A percentile compares a stretch with the other conserved stretches of the same genome.
Conservation (phyloP, 306 rosid species). For the Cotoneaster glaucophyllus region DNA sequence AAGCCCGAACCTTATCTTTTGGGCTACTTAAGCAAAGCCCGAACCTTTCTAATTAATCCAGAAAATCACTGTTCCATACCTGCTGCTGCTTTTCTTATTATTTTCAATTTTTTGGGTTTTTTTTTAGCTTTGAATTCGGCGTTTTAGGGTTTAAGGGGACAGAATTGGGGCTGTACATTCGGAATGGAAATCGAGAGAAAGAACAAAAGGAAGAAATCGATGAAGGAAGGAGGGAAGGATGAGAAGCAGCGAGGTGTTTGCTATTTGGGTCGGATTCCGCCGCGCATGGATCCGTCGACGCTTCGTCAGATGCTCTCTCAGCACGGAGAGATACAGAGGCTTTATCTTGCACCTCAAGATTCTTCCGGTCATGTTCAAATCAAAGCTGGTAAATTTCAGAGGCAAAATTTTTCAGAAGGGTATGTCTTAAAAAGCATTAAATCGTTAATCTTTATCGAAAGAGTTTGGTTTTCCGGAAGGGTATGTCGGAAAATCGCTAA, state of each 20-base stretch:
- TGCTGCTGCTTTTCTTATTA: background rate
- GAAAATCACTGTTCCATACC: background rate
- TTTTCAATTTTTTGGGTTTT: background rate
- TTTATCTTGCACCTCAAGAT: conserved; percentile 67
- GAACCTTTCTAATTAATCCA: background rate
- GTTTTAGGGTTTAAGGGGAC: background rate
- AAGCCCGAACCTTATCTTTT: no score
- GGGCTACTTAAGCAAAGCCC: background rate
- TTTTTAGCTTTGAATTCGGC: background rate
- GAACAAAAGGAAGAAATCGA: background rate
- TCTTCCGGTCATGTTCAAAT: conserved; percentile 32
- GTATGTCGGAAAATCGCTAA: conserved; percentile 15
- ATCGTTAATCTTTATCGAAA: no score
- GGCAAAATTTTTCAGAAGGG: conserved; percentile 65
- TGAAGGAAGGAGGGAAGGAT: conserved; percentile 41
- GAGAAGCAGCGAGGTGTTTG: conserved; percentile 66
- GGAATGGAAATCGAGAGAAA: background rate
- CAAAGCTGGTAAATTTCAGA: conserved; percentile 43
- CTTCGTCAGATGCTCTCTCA: conserved; percentile 71
- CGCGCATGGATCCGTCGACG: conserved; percentile 66
- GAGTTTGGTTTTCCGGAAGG: conserved; percentile 45
- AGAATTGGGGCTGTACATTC: background rate
- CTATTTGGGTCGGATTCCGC: conserved; percentile 79
- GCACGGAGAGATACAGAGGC: conserved; percentile 58
- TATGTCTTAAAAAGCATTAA: conserved; percentile 1